Evolutionary conservation across 306 rosid species (phyloP), one percentile per base, ranked within the genome.

Genomic region (Inga oerstediana): DNA sequence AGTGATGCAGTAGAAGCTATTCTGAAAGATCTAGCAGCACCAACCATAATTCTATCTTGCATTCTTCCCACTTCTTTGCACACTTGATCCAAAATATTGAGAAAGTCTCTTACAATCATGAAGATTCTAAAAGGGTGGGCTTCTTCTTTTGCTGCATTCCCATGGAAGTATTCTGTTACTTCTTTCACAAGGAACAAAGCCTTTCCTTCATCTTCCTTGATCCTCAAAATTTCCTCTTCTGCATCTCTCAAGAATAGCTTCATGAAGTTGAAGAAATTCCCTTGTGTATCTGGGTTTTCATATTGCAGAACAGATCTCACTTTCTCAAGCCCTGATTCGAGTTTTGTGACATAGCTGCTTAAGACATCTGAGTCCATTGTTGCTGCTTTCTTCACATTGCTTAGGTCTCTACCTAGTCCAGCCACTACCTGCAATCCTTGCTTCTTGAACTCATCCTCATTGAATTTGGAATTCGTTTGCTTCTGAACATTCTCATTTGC

Each of bases 51-150:
- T 75, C 90, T 88, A 3, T 94, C 98, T 81, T 96, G 98, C 97
- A 94, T 86, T 72, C 83, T 87, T 86, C 97, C 94, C 34, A 96
- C 99, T 89, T 96, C 99, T 86, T 94, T 96, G 97, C 99, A 96
- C 24, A 96, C 99, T 54, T 94, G 97, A 79, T 96, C 99, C 86
- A 96, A 82, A 74, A 87, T 82, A 81, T 87, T 88, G 8, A 96
- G 91, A 83, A 96, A 96, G 90, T 96, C 98, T 85, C 95, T 90
- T 37, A 96, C 99, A 66, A 96, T 91, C 97, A 92, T 91, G 82
- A 96, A 96, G 85, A 96, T 87, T 85, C 99, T 88, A 84, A 96
- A 89, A 52, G 99, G 98, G 87, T 94, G 99, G 5, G 98, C 97
- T 88, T 85, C 99, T 85, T 96, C 99, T 88, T 96, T 96, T 43